A percentile compares a stretch with the other conserved stretches of the same genome.
Conservation (phyloP, 2,329 filamentous ascomycete species). For the Alternaria sp. region DNA sequence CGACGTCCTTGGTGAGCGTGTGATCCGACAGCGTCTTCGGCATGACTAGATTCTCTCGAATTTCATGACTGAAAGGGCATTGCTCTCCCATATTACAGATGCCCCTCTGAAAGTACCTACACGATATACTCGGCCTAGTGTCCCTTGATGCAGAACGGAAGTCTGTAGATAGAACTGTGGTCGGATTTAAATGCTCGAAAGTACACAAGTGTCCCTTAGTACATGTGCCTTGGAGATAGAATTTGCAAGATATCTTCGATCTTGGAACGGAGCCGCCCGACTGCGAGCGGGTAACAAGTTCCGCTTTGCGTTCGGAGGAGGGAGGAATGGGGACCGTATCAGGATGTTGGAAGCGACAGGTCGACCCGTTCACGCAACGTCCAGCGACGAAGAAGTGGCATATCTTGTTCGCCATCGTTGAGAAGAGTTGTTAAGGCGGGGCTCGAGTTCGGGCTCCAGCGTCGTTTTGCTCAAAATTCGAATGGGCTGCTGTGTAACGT, state of each 20-base stretch:
- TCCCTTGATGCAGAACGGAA: neutral
- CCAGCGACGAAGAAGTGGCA: constrained; percentile 1
- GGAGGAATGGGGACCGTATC: neutral
- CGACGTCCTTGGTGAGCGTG: neutral
- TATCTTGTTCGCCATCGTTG: neutral
- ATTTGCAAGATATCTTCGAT: neutral
- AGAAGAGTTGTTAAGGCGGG: neutral
- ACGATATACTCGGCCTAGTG: neutral
- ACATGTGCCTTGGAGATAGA: neutral
- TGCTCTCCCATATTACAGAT: neutral
- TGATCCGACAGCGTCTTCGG: neutral
- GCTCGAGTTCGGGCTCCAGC: neutral
- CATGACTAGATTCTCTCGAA: neutral
- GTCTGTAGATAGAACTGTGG: neutral
- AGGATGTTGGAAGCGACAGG: neutral
- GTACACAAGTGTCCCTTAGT: neutral
- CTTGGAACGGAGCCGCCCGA: neutral
- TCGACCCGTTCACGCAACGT: neutral
- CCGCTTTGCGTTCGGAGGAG: neutral
- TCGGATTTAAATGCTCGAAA: neutral
- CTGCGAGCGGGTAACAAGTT: neutral
- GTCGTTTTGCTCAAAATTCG: neutral
- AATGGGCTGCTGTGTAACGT: neutral
- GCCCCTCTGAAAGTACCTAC: neutral
- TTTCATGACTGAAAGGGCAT: neutral